Evolutionary conservation across 192 early-diverging fungal species (phyloP), one percentile per base, ranked within the genome.

Genomic region (Pilaira anomala): DNA sequence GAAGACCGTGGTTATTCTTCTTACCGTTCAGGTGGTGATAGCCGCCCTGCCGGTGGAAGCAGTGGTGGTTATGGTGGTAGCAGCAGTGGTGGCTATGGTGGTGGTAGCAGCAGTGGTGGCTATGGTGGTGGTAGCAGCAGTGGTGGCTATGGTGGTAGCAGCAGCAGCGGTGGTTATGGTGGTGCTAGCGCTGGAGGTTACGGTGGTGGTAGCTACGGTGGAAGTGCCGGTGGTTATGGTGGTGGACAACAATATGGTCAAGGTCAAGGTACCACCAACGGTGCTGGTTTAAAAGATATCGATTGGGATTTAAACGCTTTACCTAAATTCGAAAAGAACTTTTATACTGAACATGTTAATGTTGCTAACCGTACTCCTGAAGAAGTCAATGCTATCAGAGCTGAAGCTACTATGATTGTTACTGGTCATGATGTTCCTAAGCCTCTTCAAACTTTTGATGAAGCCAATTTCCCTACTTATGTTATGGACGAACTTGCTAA

Each of bases 291-390:
- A 33, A 65, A 70, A 24, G 76, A 66, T 24, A 79, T 79, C 16
- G 78, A 91, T 66, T 97, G 91, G 91, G 87, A 89, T 65, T 39
- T 76, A 2, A 54, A 63, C 13, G 69, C 81, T 53, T 75, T 98
- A 21, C 87, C 83, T 6, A 85, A 78, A 51, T 97, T 97, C 68
- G 93, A 96, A 75, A 97, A 96, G 80, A 96, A 98, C 79, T 98
- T 98, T 70, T 98, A 98, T 79, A 72, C 73, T n/a, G 97, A 98
- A 75, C 74, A 92, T 68, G 71, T 84, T 7, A 59, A 74, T 40
- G 94, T 98, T 5, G 67, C 83, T 3, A 71, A 68, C 8, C 86
- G 93, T 55, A 77, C 85, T 28, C 68, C 77, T 41, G 66, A 80
- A 18, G 93, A 98, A 51, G 80, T 96, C 40, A 86, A 91, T 7